Base-by-base conservation (phyloP, 208 protist species). In the Acanthamoeba triangularis region DNA sequence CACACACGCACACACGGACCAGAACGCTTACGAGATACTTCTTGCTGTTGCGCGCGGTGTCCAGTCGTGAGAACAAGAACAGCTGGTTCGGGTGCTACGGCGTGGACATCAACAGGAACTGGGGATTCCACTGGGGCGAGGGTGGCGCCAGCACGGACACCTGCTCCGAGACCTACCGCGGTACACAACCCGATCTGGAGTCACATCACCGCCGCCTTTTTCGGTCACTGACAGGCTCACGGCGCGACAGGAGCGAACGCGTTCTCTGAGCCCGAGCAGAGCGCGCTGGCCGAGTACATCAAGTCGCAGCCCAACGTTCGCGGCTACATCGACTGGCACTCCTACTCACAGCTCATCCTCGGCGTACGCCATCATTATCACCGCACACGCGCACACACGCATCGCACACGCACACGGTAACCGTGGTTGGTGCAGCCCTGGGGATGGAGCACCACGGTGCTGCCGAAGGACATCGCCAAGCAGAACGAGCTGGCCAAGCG, bases 91-190 rank as follows among this genome's bases (percentile, higher is more conserved):
- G 93, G 3, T 95, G 82, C 35, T 88, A 59, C 35, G 96, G 96
- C 61, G 94, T 96, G 18, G 96, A 97, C 52, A 20, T 95, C 67
- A 97, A 97, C 94, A 20, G 96, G 7, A 97, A 97, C 94, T 97
- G 90, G 78, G 91, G 56, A 61, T 44, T 72, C 88, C 74, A 97
- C 69, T 97, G 96, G 96, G 72, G 61, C 28, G n/a, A 65, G 33
- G 96, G 96, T 44, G 91, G 95, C 35, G 95, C 84, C 23, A 84
- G 74, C 44, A 52, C 20, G 14, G 74, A 84, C 23, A 84, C 37
- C 33, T 84, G 74, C 74, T n/a, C 20, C 37, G 96, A 97, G 35
- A 97, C 96, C 25, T 97, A 97, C 41, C 30, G 74, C 30, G 74
- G 74, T 84, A n/a, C 37, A 28, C 13, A n/a, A n/a, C n/a, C n/a